phyloP scores from a whole-genome alignment of 1,284 basidiomycete genomes.

The Anthracocystis walkeri region DNA sequence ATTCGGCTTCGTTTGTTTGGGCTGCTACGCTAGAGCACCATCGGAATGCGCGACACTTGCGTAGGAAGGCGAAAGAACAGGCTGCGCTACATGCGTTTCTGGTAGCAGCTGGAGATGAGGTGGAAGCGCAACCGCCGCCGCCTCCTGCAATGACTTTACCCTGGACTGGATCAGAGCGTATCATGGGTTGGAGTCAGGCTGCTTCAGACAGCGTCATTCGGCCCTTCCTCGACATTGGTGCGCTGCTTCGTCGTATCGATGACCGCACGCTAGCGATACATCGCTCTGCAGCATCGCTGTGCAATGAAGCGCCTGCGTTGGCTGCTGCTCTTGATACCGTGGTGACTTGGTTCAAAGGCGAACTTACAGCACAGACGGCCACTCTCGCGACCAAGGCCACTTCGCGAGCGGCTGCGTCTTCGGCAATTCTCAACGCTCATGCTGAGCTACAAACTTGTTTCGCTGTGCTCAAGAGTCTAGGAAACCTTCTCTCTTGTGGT shows the following conservation, averaged over 20 bases:
- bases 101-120: slow-evolving; percentile 17
- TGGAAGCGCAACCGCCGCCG: background rate
- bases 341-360: slow-evolving; percentile 46
- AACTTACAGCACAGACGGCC: slow-evolving; percentile 29
- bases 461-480: slow-evolving; percentile 33
- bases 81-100: slow-evolving; percentile 20
- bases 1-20: slow-evolving; percentile 43
- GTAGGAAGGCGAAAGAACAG: slow-evolving; percentile 34
- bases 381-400: slow-evolving; percentile 1
- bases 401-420: background rate
- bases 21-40: slow-evolving; percentile 29
- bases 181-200: slow-evolving; percentile 37
- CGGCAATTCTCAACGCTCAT: slow-evolving; percentile 40
- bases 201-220: slow-evolving; percentile 40
- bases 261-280: slow-evolving; percentile 32
- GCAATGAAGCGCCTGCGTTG: slow-evolving; percentile 48
- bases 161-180: slow-evolving; percentile 46
- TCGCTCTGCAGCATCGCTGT: slow-evolving; percentile 11
- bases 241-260: slow-evolving; percentile 48
- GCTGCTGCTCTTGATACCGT: slow-evolving; percentile 44
- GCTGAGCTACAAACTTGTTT: slow-evolving; percentile 38
- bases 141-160: slow-evolving; percentile 21
- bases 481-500: slow-evolving; percentile 37
- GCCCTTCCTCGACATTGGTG: slow-evolving; percentile 41
- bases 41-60: slow-evolving; percentile 17